Conservation (phyloP, 495 filamentous ascomycete genomes). For the Penicillium manginii region DNA sequence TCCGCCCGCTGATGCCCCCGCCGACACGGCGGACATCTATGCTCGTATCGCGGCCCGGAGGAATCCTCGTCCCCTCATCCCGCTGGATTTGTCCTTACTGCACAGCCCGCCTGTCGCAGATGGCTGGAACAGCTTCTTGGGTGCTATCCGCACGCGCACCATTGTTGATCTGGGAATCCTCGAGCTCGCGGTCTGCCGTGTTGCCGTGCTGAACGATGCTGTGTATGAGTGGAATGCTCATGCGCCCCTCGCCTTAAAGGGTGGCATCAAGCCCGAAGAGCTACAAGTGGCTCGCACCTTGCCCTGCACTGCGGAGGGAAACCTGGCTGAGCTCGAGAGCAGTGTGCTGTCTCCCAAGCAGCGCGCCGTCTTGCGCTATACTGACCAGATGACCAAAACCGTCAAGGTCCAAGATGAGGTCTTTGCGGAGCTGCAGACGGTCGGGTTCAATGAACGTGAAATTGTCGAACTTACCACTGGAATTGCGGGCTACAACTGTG, state of each 20-base stretch:
- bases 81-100: slow-evolving; percentile 70
- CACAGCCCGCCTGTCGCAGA: slow-evolving; percentile 71
- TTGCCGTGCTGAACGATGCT: slow-evolving; percentile 72
- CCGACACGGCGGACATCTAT: slow-evolving; percentile 55
- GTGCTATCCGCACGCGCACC: slow-evolving; percentile 67
- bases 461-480: slow-evolving; percentile 73
- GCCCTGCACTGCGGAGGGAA: slow-evolving; percentile 35
- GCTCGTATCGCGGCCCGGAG: slow-evolving; percentile 63
- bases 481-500: slow-evolving; percentile 84
- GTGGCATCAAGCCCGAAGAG: slow-evolving; percentile 42
- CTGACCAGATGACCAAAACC: slow-evolving; percentile 43
- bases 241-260: slow-evolving; percentile 61
- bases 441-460: slow-evolving; percentile 60
- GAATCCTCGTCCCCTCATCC: slow-evolving; percentile 63
- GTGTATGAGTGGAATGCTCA: slow-evolving; percentile 84
- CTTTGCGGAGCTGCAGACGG: slow-evolving; percentile 60
- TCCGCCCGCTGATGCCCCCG: slow-evolving; percentile 37
- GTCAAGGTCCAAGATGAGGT: slow-evolving; percentile 62
- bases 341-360: slow-evolving; percentile 59
- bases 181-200: slow-evolving; percentile 51
- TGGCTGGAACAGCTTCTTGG: slow-evolving; percentile 78
- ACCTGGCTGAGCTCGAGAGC: slow-evolving; percentile 25
- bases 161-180: slow-evolving; percentile 62
- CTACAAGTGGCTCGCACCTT: slow-evolving; percentile 51
- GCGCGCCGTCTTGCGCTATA: slow-evolving; percentile 63